These are phyloP conservation scores for Cephaloascus fragrans DNA, from an alignment of 805 yeast species.

Conservation along the genomic window DNA sequence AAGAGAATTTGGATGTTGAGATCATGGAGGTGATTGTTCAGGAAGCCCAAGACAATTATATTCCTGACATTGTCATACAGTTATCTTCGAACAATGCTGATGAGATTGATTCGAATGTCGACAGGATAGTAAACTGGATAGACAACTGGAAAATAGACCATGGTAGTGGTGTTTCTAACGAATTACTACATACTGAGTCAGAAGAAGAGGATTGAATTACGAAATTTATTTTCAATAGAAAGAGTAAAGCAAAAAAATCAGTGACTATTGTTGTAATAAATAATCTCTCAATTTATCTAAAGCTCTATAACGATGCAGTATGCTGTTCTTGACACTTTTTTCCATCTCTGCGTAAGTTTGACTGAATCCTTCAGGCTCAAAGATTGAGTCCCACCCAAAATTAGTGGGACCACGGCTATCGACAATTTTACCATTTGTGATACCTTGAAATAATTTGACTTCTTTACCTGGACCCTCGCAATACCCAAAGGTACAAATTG, in stretches of 20 bases:
- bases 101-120: constrained; percentile 76
- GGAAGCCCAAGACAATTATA: constrained; percentile 82
- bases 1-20: constrained; percentile 92
- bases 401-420: constrained; percentile 64
- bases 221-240: constrained; percentile 9
- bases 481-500: constrained; percentile 88
- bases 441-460: constrained; percentile 77
- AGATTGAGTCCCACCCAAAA: constrained; percentile 94
- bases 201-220: constrained; percentile 4
- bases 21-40: constrained; percentile 86
- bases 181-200: constrained; percentile 14
- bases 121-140: constrained; percentile 66
- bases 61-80: constrained; percentile 73
- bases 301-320: constrained; percentile 86
- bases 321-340: constrained; percentile 61
- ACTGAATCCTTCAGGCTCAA: constrained; percentile 68
- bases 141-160: constrained; percentile 60
- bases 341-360: constrained; percentile 82
- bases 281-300: constrained; percentile 59
- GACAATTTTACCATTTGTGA: constrained; percentile 75
- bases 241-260: neutral
- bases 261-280: constrained; percentile 12
- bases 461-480: constrained; percentile 71
- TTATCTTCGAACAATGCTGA: constrained; percentile 63
- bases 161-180: constrained; percentile 47